These are phyloP conservation scores for Garcia nutans DNA, from an alignment of 345 rosid species.

Conservation along the genomic window DNA sequence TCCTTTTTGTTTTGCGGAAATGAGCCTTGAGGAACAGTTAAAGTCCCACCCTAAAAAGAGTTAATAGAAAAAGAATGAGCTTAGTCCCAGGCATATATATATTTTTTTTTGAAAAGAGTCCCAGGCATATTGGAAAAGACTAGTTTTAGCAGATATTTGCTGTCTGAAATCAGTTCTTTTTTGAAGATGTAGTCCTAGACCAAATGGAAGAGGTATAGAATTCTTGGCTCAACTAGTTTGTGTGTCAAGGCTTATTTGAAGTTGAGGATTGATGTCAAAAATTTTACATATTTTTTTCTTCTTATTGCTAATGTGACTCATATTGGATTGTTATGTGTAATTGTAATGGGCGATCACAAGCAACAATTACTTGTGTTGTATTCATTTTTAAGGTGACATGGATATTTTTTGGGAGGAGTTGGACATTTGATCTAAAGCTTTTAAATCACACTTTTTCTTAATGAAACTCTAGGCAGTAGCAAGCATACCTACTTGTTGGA, in stretches of 20 bases:
- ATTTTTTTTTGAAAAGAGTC: no score
- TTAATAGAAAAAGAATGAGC: neutral
- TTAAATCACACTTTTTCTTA: neutral
- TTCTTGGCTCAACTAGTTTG: neutral
- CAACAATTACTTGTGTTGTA: neutral
- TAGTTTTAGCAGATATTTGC: neutral
- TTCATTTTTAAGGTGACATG: neutral
- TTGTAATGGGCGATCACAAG: neutral
- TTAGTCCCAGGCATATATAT: neutral
- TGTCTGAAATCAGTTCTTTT: neutral
- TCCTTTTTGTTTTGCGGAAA: neutral
- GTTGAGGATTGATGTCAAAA: neutral
- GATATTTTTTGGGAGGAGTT: neutral
- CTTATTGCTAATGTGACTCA: neutral
- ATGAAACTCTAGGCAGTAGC: neutral
- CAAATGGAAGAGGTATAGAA: neutral
- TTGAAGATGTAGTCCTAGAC: neutral
- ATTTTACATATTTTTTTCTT: neutral
- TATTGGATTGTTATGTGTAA: neutral
- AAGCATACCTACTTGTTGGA: neutral
- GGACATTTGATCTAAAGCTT: neutral
- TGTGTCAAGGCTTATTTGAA: neutral
- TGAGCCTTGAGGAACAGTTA: neutral
- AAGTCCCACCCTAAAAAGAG: neutral
- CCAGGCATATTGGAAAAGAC: neutral